Base-by-base conservation (phyloP, 2,329 filamentous ascomycete genomes). In the Gyromitra esculenta region DNA sequence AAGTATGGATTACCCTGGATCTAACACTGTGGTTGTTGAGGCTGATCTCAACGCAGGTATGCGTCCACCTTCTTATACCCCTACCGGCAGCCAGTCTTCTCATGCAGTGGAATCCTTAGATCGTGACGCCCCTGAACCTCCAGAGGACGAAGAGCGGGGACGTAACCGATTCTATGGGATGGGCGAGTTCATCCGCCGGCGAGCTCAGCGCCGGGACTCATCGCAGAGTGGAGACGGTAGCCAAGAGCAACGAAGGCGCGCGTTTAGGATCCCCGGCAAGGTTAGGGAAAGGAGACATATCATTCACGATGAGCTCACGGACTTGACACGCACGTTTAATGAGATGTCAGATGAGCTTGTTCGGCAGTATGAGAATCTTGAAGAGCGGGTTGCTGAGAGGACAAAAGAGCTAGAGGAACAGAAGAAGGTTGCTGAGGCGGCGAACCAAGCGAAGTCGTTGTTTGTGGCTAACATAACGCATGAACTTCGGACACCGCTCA, bases 391-490 rank as follows among this genome's bases (percentile, higher is more conserved):
- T 0, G 89, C 89, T 5, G 90, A 94, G 82, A 88, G 94, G 71
- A 97, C 94, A 0, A 89, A 89, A 45, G 92, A 97, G 83, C 86
- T 97, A 0, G 93, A 97, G 81, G 89, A 96, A 91, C 85, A 97
- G 54, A 80, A 78, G 45, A 93, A 93, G 84, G 93, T 93, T 0
- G 94, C 94, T 0, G 94, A 97, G 83, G 92, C 92, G n/a, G 94
- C 94, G 2, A 97, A 97, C 81, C 92, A 97, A 84, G 96, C 93
- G 86, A 99, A 99, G 85, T 98, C 96, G 0, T 86, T 98, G 7
- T 98, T 98, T 85, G 96, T 99, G 78, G 96, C 96, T 18, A 98
- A 98, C 81, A 97, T 98, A 65, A 91, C 89, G 0, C 90, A 91
- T 80, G 90, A 98, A 83, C 87, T 99, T 45, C 96, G 97, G 82